Evolutionary conservation across 805 yeast genomes (phyloP).

Genomic region (Ogataea ramenticola): DNA sequence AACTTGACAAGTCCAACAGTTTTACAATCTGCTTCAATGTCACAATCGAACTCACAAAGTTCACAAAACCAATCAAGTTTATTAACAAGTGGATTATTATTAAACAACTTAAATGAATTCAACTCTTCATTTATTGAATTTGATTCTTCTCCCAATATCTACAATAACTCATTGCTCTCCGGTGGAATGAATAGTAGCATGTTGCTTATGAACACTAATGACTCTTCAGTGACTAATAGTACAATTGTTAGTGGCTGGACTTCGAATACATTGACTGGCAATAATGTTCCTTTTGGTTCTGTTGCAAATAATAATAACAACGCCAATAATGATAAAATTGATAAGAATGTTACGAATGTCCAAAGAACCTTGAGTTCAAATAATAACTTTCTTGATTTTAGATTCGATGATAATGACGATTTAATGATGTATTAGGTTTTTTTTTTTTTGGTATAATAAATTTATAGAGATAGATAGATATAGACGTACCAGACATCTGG

Average conservation of each 20-base stretch:
- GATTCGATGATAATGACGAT: conserved; percentile 20
- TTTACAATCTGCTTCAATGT: background rate
- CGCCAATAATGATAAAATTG: background rate
- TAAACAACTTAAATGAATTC: background rate
- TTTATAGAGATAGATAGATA: too few relatives aligned
- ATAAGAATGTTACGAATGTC: background rate
- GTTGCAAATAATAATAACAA: background rate
- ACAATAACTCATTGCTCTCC: background rate
- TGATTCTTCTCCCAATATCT: background rate
- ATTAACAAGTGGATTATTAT: background rate
- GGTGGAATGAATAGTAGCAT: background rate
- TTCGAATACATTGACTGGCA: too few relatives aligned
- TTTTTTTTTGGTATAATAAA: too few relatives aligned
- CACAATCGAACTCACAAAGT: background rate
- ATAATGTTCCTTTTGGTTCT: too few relatives aligned
- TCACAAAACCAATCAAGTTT: background rate
- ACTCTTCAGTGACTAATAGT: too few relatives aligned
- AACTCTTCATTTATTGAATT: background rate
- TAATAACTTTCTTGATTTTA: conserved; percentile 8
- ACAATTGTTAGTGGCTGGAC: background rate
- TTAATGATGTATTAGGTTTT: conserved; percentile 18
- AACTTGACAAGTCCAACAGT: background rate
- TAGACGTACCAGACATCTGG: too few relatives aligned
- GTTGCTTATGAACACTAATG: too few relatives aligned
- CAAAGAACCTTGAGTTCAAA: background rate